Conservation (phyloP, 495 filamentous ascomycete species). For the Evernia prunastri region DNA sequence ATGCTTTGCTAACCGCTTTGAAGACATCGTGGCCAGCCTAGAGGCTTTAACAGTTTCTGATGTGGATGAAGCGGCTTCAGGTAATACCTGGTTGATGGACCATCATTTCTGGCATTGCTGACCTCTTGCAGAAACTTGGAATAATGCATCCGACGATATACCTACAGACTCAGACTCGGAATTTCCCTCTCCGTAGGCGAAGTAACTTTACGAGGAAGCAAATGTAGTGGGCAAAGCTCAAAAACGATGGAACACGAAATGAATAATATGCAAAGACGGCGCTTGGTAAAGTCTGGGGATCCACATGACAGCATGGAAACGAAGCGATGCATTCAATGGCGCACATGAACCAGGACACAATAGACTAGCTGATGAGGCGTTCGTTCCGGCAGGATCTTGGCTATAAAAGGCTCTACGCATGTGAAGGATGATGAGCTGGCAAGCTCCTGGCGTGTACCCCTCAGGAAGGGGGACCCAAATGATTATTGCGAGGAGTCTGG, state of each 20-base stretch:
- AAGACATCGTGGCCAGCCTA: constrained; percentile 18
- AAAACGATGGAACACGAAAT: constrained; percentile 2
- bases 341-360: constrained; percentile 8
- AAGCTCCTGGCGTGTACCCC: constrained; percentile 9
- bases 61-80: constrained; percentile 23
- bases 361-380: constrained; percentile 9
- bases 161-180: constrained; percentile 25
- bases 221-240: background rate
- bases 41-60: constrained; percentile 24
- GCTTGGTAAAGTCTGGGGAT: constrained; percentile 3
- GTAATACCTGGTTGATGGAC: constrained; percentile 6
- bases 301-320: constrained; percentile 7
- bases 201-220: background rate
- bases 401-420: background rate
- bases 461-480: constrained; percentile 1
- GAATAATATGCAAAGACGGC: constrained; percentile 3
- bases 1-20: constrained; percentile 15
- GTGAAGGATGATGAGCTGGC: constrained; percentile 7
- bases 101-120: constrained; percentile 4
- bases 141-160: constrained; percentile 22
- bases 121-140: constrained; percentile 19
- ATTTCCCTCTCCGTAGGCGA: constrained; percentile 19
- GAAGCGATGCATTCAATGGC: constrained; percentile 15
- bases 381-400: background rate
- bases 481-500: background rate